Evolutionary conservation across 2,329 filamentous ascomycete genomes (phyloP).

Genomic region (Periglandula ipomoeae): DNA sequence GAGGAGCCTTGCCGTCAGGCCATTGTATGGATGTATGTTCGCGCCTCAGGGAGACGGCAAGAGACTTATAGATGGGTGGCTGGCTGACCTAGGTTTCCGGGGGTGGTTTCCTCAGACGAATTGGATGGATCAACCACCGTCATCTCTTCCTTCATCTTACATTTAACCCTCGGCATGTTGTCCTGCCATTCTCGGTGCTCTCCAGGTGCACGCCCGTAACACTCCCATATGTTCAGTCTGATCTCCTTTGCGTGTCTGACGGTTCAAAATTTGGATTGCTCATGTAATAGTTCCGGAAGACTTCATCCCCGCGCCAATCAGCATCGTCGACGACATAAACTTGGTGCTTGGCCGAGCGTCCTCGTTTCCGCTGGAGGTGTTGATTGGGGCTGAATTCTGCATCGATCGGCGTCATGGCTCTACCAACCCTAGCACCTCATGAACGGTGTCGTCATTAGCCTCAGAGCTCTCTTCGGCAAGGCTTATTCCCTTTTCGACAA

Average conservation of each 20-base stretch:
- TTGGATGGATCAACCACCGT: background rate
- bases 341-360: background rate
- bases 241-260: background rate
- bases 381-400: slow-evolving; percentile 2
- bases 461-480: no score
- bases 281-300: background rate
- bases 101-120: no score
- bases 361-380: background rate
- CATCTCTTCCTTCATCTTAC: background rate
- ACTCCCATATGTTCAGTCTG: no score
- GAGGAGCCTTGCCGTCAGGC: no score
- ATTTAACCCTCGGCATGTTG: background rate
- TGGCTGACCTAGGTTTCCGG: no score
- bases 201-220: background rate
- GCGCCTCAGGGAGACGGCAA: no score
- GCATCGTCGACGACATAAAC: background rate
- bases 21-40: no score
- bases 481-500: no score
- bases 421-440: background rate
- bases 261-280: background rate
- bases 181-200: background rate
- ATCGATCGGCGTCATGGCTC: slow-evolving; percentile 3
- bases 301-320: background rate
- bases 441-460: background rate
- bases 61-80: no score